phyloP scores from a whole-genome alignment of 371 early-diverging fungal species.

The Mitosporidium daphniae region DNA sequence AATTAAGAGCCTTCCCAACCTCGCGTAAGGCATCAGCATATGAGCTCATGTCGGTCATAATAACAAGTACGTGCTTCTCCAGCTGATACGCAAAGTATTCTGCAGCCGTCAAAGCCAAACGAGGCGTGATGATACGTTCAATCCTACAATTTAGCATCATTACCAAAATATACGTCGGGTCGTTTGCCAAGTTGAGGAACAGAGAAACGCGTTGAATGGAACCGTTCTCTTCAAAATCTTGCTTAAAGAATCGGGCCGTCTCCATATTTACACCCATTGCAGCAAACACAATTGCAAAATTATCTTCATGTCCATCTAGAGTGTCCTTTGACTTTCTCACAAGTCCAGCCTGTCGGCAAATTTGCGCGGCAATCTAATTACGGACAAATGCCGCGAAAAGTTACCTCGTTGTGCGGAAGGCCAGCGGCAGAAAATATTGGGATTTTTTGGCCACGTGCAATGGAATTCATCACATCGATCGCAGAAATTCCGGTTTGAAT shows the following conservation, averaged over 20 bases:
- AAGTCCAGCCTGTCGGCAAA: slow-evolving; percentile 96
- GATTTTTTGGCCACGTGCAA: slow-evolving; percentile 99
- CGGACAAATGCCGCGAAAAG: background rate
- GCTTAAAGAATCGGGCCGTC: slow-evolving; percentile 97
- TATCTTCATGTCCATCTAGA: slow-evolving; percentile 87
- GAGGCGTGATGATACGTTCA: slow-evolving; percentile 98
- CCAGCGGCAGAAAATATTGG: slow-evolving; percentile 99
- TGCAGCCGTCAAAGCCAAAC: slow-evolving; percentile 92
- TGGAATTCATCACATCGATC: slow-evolving; percentile 99
- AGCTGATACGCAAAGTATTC: slow-evolving; percentile 98
- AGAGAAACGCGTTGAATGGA: slow-evolving; percentile 90
- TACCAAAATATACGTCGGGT: slow-evolving; percentile 32
- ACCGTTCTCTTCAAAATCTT: slow-evolving; percentile 97
- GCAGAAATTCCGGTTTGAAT: slow-evolving; percentile 99
- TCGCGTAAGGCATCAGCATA: slow-evolving; percentile 99
- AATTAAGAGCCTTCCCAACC: slow-evolving; percentile 6
- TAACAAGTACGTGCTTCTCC: slow-evolving; percentile 97
- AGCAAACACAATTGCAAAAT: slow-evolving; percentile 99
- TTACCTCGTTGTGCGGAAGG: slow-evolving; percentile 92
- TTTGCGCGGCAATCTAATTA: slow-evolving; percentile 83
- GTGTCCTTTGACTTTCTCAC: slow-evolving; percentile 79
- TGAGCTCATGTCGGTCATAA: slow-evolving; percentile 99
- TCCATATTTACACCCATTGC: slow-evolving; percentile 99
- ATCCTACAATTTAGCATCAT: slow-evolving; percentile 12
- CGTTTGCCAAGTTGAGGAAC: slow-evolving; percentile 98